Base-by-base conservation (phyloP, 805 yeast genomes). In the Ogataea angusta region DNA sequence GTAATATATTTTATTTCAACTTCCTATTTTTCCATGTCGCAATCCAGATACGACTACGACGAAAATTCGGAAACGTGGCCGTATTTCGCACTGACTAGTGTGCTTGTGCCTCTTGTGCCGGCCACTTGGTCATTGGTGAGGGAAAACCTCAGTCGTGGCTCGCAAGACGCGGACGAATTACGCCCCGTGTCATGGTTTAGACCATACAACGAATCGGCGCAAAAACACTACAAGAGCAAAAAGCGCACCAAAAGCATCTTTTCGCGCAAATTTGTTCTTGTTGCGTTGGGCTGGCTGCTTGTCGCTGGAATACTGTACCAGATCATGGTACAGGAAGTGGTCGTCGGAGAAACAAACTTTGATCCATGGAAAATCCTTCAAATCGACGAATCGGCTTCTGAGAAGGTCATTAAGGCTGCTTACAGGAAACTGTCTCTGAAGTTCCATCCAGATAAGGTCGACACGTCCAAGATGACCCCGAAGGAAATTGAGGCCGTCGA, bases 51-150 rank as follows among this genome's bases (percentile, higher is more conserved):
- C 63, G 78, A 80, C 30, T 89, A 89, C 62, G 97, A 89, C 67
- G 96, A 89, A 60, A 78, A 79, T 46, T 81, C 90, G 36, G 93
- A 86, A 54, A 87, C 93, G 2, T 89, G 96, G 96, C 97, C 97
- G 29, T 88, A 82, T 60, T 90, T 90, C 57, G 76, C 84, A 38
- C 62, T 85, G 56, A 89, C 96, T 3, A 66, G 86, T 36, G 64
- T 84, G 38, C 67, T 85, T 18, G 76, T 85, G 45, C 75, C 80
- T 14, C 69, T 86, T 44, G 60, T 87, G 28, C 96, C 96, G 6
- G 40, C 53, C 3, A 60, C 67, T 6, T 39, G 67, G 19, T 53
- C 60, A 6, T 45, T 57, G 14, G 39, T 58, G 26, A 33, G 33
- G 22, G 30, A 31, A 10, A 30, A 12, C 3, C 17, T 28, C 34